These are phyloP conservation scores for Linnemannia exigua DNA, from an alignment of 192 early-diverging fungal genomes.

Conservation along the genomic window DNA sequence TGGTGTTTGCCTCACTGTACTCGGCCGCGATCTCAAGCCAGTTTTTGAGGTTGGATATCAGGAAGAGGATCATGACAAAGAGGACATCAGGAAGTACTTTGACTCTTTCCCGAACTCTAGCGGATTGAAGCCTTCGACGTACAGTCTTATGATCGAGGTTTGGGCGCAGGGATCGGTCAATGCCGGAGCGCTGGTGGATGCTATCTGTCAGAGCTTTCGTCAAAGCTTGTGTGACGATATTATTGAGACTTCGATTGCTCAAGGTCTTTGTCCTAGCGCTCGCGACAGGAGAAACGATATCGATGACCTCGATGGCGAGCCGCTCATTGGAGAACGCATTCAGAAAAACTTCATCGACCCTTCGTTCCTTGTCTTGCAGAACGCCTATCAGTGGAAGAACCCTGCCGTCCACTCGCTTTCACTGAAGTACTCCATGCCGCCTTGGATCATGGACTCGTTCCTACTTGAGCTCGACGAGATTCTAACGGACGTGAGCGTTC, in stretches of 20 bases:
- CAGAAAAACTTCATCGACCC: slow-evolving; percentile 66
- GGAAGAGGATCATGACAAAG: slow-evolving; percentile 45
- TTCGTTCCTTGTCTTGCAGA: slow-evolving; percentile 57
- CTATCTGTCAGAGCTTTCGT: slow-evolving; percentile 60
- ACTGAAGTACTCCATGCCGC: slow-evolving; percentile 57
- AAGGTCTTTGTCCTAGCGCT: slow-evolving; percentile 51
- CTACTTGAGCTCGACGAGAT: slow-evolving; percentile 61
- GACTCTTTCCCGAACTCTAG: slow-evolving; percentile 31
- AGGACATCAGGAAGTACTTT: slow-evolving; percentile 45
- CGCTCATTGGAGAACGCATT: slow-evolving; percentile 45
- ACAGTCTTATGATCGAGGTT: slow-evolving; percentile 62
- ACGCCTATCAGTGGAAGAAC: slow-evolving; percentile 62
- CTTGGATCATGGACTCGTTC: slow-evolving; percentile 69
- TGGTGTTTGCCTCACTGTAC: slow-evolving; percentile 64
- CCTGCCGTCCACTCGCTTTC: slow-evolving; percentile 60
- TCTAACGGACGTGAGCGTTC: slow-evolving; percentile 56
- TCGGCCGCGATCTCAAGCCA: slow-evolving; percentile 55
- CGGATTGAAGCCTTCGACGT: slow-evolving; percentile 30
- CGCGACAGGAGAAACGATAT: slow-evolving; percentile 37
- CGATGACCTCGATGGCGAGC: slow-evolving; percentile 21
- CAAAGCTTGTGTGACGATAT: slow-evolving; percentile 71
- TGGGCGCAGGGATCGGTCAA: slow-evolving; percentile 65
- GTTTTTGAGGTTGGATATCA: slow-evolving; percentile 55
- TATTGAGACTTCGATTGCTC: slow-evolving; percentile 61
- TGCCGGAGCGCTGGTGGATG: slow-evolving; percentile 49